Base-by-base conservation (phyloP, 495 filamentous ascomycete genomes). In the Penicillium desertorum region DNA sequence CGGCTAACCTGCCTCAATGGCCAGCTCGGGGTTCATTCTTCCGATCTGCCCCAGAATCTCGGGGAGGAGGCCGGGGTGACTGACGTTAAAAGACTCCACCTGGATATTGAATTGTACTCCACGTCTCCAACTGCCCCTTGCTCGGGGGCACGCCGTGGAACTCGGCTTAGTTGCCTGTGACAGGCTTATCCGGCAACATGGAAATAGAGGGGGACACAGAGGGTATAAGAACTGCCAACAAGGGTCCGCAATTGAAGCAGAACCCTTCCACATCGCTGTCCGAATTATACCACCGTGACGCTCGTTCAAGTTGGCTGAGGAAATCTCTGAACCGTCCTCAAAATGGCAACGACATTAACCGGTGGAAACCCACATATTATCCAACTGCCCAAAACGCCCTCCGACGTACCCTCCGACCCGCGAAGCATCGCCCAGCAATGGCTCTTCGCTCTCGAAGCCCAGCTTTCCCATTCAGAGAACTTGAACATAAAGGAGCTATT, bases 401-500 rank as follows among this genome's bases (percentile, higher is more conserved):
- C 45, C 7, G 47, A 41, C 20, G 36, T 63, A 27, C 54, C 54
- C 9, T 32, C 61, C 39, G 66, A 76, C 2, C 58, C 69, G 1
- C 60, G 62, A 19, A 46, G 57, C 9, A 64, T 75, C 29, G 63
- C 70, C n/a, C 69, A 74, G 39, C 62, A 69, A 70, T 76, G 74
- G 74, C 57, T 76, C 44, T 65, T 65, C n/a, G 57, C 55, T 12
- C 51, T 76, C 3, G 56, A 71, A 41, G 34, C 46, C 10, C 59
- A 68, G 9, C 63, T 76, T 0, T 54, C 64, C 20, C 56, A 45
- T 4, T 61, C 62, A 8, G 55, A 61, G 8, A 62, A 45, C 3
- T 30, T 65, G 6, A 45, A 62, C 2, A 45, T 71, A 3, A 25
- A 54, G 9, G 22, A 47, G 0, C 57, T 88, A 5, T 88, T 88